Evolutionary conservation across 2,329 filamentous ascomycete genomes (phyloP).

Genomic region (Pseudopyricularia javanii): DNA sequence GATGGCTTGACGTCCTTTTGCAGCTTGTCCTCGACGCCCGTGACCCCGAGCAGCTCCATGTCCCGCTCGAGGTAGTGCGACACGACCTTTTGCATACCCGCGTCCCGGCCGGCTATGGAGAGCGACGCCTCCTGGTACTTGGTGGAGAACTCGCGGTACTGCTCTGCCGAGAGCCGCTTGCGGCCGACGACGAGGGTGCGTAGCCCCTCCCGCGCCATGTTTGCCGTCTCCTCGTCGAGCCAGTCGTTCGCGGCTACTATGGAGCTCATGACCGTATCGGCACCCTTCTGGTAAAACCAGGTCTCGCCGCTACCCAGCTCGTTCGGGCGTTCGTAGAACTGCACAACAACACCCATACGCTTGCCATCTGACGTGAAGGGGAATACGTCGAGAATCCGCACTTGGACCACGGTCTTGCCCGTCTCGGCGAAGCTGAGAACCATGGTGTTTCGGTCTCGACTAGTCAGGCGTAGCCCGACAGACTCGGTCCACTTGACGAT

Average conservation of each 20-base stretch:
- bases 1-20: constrained; percentile 94
- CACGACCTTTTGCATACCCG: constrained; percentile 68
- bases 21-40: constrained; percentile 92
- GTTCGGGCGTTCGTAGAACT: constrained; percentile 54
- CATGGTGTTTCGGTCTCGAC: constrained; percentile 81
- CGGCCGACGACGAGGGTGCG: constrained; percentile 92
- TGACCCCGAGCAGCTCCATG: constrained; percentile 89
- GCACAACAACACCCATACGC: constrained; percentile 92
- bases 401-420: constrained; percentile 64
- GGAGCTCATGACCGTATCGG: constrained; percentile 93
- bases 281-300: constrained; percentile 98
- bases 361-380: constrained; percentile 98
- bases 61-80: constrained; percentile 74
- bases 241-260: constrained; percentile 96
- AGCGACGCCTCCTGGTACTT: constrained; percentile 72
- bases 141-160: constrained; percentile 69
- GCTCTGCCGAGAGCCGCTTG: constrained; percentile 64
- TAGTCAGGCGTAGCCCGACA: constrained; percentile 72
- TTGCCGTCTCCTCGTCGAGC: constrained; percentile 98
- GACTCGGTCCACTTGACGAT: constrained; percentile 94
- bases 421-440: constrained; percentile 65
- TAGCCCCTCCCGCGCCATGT: constrained; percentile 95
- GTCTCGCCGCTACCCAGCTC: constrained; percentile 59
- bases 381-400: constrained; percentile 85
- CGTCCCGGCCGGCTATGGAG: constrained; percentile 67